A percentile compares a stretch with the other conserved stretches of the same genome.
Evolutionary conservation across 148 eudicot species (phyloP).

Genomic region (Diospyros kaki): DNA sequence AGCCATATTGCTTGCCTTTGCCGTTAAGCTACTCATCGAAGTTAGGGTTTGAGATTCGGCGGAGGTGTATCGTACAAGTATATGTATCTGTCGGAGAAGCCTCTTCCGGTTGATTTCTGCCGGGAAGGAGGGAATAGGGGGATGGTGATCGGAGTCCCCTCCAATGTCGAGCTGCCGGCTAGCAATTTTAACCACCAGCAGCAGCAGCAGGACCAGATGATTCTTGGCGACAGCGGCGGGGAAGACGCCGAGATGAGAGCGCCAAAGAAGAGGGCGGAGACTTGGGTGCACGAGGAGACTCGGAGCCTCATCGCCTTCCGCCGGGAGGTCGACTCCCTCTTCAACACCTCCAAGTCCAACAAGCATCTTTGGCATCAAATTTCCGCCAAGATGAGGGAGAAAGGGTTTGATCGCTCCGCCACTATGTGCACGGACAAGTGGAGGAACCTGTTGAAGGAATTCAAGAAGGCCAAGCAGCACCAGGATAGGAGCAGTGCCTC

Average conservation of each 20-base stretch:
- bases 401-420: slow-evolving; percentile 88
- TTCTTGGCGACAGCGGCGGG: slow-evolving; percentile 24
- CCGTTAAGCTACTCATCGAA: background rate
- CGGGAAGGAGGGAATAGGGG: slow-evolving; percentile 9
- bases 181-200: slow-evolving; percentile 17
- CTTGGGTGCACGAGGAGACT: slow-evolving; percentile 84
- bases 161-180: slow-evolving; percentile 16
- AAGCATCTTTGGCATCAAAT: slow-evolving; percentile 92
- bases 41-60: background rate
- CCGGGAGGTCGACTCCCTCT: slow-evolving; percentile 53
- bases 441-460: slow-evolving; percentile 80
- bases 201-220: slow-evolving; percentile 24
- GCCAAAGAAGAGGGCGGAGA: slow-evolving; percentile 78
- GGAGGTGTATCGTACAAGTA: background rate
- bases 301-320: slow-evolving; percentile 51
- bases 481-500: slow-evolving; percentile 20
- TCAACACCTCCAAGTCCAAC: slow-evolving; percentile 80
- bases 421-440: slow-evolving; percentile 97
- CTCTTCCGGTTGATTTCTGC: slow-evolving; percentile 19
- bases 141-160: slow-evolving; percentile 16
- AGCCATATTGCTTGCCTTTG: background rate
- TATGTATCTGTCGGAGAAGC: slow-evolving; percentile 18
- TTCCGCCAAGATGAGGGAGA: slow-evolving; percentile 70
- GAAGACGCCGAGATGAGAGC: slow-evolving; percentile 23
- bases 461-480: slow-evolving; percentile 47